phyloP scores from a whole-genome alignment of 2,329 filamentous ascomycete genomes.

The Stagonosporopsis rhizophila region DNA sequence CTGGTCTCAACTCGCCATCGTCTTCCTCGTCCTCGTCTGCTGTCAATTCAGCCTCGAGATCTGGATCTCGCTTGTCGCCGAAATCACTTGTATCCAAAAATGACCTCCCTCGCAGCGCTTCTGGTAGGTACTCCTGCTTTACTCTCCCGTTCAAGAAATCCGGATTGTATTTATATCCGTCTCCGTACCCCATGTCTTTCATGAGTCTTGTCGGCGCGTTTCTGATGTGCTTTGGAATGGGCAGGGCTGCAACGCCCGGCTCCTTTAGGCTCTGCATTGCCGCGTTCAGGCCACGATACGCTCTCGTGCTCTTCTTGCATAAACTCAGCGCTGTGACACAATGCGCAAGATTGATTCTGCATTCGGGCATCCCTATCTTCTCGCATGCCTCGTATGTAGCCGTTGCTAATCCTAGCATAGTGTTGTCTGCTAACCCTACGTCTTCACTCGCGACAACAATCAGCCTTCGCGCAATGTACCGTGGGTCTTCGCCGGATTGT shows the following conservation, averaged over 20 bases:
- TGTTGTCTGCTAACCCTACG: slow-evolving; percentile 87
- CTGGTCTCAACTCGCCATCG: slow-evolving; percentile 36
- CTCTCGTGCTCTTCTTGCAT: slow-evolving; percentile 84
- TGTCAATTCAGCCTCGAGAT: slow-evolving; percentile 29
- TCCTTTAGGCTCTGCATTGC: slow-evolving; percentile 81
- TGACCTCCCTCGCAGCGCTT: slow-evolving; percentile 69
- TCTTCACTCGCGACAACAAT: slow-evolving; percentile 96
- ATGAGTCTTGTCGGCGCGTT: slow-evolving; percentile 93
- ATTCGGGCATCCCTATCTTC: slow-evolving; percentile 94
- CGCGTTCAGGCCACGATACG: slow-evolving; percentile 82
- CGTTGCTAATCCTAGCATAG: slow-evolving; percentile 81
- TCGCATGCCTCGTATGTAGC: slow-evolving; percentile 86
- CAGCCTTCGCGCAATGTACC: slow-evolving; percentile 91
- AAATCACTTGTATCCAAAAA: slow-evolving; percentile 85
- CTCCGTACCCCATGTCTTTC: slow-evolving; percentile 90
- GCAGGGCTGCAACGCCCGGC: slow-evolving; percentile 80
- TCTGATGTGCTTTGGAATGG: slow-evolving; percentile 84
- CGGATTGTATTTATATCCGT: slow-evolving; percentile 96
- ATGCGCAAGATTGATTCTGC: slow-evolving; percentile 89
- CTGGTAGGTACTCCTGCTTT: slow-evolving; percentile 88
- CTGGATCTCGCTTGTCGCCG: slow-evolving; percentile 74
- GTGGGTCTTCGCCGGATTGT: slow-evolving; percentile 88
- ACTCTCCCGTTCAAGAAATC: slow-evolving; percentile 85
- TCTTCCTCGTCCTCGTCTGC: slow-evolving; percentile 21
- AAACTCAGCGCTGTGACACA: slow-evolving; percentile 80